Base-by-base conservation (phyloP, 371 early-diverging fungal genomes). In the Rhizopus stolonifer region DNA sequence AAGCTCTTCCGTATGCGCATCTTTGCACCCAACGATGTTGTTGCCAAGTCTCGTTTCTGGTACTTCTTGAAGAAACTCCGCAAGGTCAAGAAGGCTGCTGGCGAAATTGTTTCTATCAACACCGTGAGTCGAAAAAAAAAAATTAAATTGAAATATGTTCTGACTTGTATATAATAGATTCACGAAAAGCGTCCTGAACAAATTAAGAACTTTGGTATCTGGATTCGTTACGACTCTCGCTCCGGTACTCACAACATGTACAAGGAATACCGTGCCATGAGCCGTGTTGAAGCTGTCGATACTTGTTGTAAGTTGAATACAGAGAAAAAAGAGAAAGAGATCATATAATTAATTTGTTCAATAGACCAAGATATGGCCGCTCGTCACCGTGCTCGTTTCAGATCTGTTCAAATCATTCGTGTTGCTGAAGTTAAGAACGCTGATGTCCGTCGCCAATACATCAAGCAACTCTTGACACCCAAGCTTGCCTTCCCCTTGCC, bases 241-340 rank as follows among this genome's bases (percentile, higher is more conserved):
- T 96, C 95, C 52, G 98, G 98, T 64, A 94, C 97, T 60, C 98
- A 99, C 91, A 99, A 99, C 91, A 98, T 99, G 95, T 99, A 99
- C 92, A 99, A 99, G 92, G 99, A 99, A 87, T 97, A 98, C 93
- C 93, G 99, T 72, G 98, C 95, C 72, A 78, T 98, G 77, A 81
- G 88, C 72, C 91, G 99, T 72, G 77, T 82, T 44, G 95, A 87
- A 60, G 99, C 99, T 53, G 99, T 99, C 40, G 87, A 84, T 64
- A 70, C 92, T 24, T 95, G 95, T 90, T 98, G 83, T 82, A 72
- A 65, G 79, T 73, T n/a, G n/a, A n/a, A n/a, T n/a, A n/a, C n/a
- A n/a, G n/a, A n/a, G n/a, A n/a, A n/a, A n/a, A 17, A 26, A n/a
- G 33, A 26, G 10, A 4, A n/a, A 24, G 2, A 17, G 34, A 22